Percentiles rank a stretch among this genome's conserved stretches.
These are phyloP conservation scores for Dictyostelium gargantuum DNA, from an alignment of 208 protist genomes.

Conservation along the genomic window DNA sequence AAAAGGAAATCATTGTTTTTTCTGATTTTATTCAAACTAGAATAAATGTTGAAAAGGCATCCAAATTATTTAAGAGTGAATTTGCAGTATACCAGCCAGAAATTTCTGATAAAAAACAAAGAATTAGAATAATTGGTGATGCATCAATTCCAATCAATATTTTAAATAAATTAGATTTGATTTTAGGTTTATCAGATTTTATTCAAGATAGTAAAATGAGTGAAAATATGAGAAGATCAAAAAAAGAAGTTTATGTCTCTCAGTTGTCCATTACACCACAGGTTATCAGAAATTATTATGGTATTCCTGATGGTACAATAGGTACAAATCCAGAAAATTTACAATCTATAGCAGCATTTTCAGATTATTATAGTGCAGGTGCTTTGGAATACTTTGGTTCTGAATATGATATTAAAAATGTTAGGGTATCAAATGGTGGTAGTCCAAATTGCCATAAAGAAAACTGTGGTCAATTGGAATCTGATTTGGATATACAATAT, in stretches of 20 bases:
- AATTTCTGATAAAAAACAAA: not conserved
- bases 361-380: not conserved
- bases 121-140: not conserved
- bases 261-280: not conserved
- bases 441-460: not conserved
- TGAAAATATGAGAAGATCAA: not conserved
- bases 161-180: not conserved
- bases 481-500: constrained; percentile 45
- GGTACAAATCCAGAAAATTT: not conserved
- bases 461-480: constrained; percentile 26
- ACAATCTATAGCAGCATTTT: constrained; percentile 35
- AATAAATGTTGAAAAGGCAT: not conserved
- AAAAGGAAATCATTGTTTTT: not conserved
- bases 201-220: not conserved
- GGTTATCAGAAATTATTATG: constrained; percentile 18
- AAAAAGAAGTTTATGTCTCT: not conserved
- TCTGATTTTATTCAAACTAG: constrained; percentile 12
- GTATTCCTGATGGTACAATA: not conserved
- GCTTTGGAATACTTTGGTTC: constrained; percentile 6
- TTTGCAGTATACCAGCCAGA: not conserved
- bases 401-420: not conserved
- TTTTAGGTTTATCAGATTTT: constrained; percentile 29
- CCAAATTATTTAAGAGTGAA: not conserved
- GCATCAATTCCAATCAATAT: not conserved
- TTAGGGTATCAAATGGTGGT: not conserved